phyloP scores from a whole-genome alignment of 805 yeast species.

The Teunomyces cretensis region DNA sequence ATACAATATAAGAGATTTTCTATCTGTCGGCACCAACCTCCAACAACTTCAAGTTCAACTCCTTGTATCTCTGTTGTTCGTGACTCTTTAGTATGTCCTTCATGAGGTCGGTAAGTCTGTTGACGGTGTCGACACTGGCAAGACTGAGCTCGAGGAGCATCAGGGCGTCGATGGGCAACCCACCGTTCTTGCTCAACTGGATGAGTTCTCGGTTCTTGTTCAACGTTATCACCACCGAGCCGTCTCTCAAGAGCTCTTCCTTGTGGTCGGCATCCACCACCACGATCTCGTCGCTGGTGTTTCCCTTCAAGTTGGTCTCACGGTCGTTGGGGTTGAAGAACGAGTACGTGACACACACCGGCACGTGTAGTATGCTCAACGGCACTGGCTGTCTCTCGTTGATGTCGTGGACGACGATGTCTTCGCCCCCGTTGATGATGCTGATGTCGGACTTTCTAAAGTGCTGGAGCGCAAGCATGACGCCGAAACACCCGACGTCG shows the following conservation, averaged over 20 bases:
- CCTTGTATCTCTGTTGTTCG: slow-evolving; percentile 44
- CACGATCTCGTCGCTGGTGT: slow-evolving; percentile 55
- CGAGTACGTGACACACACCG: slow-evolving; percentile 86
- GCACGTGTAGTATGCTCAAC: slow-evolving; percentile 81
- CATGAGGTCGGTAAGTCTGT: slow-evolving; percentile 62
- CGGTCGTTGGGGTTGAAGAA: slow-evolving; percentile 68
- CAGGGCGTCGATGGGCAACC: slow-evolving; percentile 74
- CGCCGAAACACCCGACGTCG: slow-evolving; percentile 89
- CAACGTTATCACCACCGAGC: slow-evolving; percentile 79
- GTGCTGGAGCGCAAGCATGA: slow-evolving; percentile 80
- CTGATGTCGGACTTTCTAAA: slow-evolving; percentile 82
- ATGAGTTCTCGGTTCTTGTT: slow-evolving; percentile 90
- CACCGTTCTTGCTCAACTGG: slow-evolving; percentile 89
- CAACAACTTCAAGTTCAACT: slow-evolving; percentile 28
- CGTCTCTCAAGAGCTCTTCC: slow-evolving; percentile 77
- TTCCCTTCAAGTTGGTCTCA: slow-evolving; percentile 73
- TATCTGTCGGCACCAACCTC: slow-evolving; percentile 37
- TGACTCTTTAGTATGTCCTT: slow-evolving; percentile 55
- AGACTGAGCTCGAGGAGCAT: slow-evolving; percentile 66
- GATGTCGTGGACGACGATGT: slow-evolving; percentile 63
- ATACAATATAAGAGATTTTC: slow-evolving; percentile 1
- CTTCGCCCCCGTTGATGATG: slow-evolving; percentile 32
- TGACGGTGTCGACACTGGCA: slow-evolving; percentile 64
- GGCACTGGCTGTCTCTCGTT: slow-evolving; percentile 87
- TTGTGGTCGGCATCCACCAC: slow-evolving; percentile 72